phyloP scores from a whole-genome alignment of 192 early-diverging fungal genomes.

The Coemansia sp. region DNA sequence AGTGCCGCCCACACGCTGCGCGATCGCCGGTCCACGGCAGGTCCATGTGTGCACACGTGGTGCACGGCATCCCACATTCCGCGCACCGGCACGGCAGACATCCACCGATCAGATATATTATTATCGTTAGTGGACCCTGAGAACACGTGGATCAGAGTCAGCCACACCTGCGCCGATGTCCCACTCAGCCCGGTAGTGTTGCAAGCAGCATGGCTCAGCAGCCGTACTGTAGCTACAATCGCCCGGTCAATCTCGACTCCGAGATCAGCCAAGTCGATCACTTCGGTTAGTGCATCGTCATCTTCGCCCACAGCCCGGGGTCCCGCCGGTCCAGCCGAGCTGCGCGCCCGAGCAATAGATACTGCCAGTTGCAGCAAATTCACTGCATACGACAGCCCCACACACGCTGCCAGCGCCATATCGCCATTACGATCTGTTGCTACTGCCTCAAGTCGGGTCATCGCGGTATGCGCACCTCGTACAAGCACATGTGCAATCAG shows the following conservation, averaged over 20 bases:
- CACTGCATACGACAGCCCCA: conserved; percentile 28
- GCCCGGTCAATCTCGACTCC: conserved; percentile 27
- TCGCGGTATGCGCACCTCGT: conserved; percentile 2
- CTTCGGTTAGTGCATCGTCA: conserved; percentile 14
- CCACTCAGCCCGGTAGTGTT: background rate
- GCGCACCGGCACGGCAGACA: conserved; percentile 4
- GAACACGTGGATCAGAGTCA: conserved; percentile 29
- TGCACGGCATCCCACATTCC: conserved; percentile 24
- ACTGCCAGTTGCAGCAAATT: conserved; percentile 32
- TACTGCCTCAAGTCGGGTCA: conserved; percentile 16
- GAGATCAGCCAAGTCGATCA: conserved; percentile 17
- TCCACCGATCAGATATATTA: background rate
- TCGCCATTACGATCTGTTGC: background rate
- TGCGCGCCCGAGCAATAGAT: conserved; percentile 6
- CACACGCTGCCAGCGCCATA: conserved; percentile 11
- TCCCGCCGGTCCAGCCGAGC: conserved; percentile 3
- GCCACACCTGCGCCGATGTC: conserved; percentile 20
- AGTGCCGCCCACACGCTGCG: conserved; percentile 32
- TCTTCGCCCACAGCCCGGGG: conserved; percentile 43
- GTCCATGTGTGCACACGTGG: conserved; percentile 2
- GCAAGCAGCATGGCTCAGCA: conserved; percentile 11
- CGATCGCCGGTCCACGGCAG: background rate
- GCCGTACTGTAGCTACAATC: conserved; percentile 14
- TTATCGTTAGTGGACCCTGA: background rate
- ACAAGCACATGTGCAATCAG: conserved; percentile 16